Evolutionary conservation across 306 rosid genomes (phyloP).

Genomic region (Lupinus albus): DNA sequence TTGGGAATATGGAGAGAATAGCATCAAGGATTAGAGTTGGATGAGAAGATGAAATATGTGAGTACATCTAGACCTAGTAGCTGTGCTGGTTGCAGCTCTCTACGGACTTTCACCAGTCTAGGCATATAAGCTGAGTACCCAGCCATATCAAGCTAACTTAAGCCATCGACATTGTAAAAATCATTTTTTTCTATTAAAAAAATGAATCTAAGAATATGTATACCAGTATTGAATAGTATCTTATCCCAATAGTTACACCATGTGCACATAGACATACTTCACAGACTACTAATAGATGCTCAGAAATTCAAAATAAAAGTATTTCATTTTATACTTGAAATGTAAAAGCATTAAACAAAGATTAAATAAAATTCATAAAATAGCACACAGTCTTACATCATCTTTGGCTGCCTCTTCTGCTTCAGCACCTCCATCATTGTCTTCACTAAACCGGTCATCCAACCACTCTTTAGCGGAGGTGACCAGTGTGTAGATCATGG

Average conservation of each 20-base stretch:
- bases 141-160: constrained; percentile 10
- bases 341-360: constrained; percentile 25
- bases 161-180: constrained; percentile 7
- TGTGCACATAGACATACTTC: constrained; percentile 6
- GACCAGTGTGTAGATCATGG: constrained; percentile 96
- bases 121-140: constrained; percentile 9
- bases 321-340: constrained; percentile 12
- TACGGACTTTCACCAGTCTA: constrained; percentile 17
- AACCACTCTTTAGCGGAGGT: constrained; percentile 96
- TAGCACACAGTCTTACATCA: constrained; percentile 60
- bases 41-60: neutral
- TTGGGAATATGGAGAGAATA: neutral
- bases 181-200: too few relatives aligned
- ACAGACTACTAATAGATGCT: constrained; percentile 4
- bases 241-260: constrained; percentile 19
- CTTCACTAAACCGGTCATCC: constrained; percentile 71
- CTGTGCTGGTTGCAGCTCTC: neutral
- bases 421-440: constrained; percentile 54
- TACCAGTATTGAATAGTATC: constrained; percentile 1
- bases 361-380: constrained; percentile 24
- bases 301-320: constrained; percentile 13
- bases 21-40: neutral
- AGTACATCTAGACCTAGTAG: neutral
- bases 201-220: too few relatives aligned
- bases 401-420: constrained; percentile 90